Evolutionary conservation across 73 alveolate genomes (phyloP).

Genomic region (Blepharisma japonicum): DNA sequence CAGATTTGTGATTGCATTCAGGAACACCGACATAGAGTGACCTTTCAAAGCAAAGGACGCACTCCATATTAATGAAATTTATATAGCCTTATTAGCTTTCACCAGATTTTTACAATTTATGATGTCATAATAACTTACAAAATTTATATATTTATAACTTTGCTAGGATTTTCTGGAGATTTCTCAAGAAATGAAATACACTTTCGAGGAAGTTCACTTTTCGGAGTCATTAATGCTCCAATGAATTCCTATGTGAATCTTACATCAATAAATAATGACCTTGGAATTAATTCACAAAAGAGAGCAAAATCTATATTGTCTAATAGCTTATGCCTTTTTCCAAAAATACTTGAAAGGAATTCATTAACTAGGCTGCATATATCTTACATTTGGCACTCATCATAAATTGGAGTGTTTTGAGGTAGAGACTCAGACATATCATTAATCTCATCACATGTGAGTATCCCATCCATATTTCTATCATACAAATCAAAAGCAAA

Average conservation of each 20-base stretch:
- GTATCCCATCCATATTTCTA: slow-evolving; percentile 6
- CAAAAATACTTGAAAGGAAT: slow-evolving; percentile 22
- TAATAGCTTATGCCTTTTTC: slow-evolving; percentile 7
- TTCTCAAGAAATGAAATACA: too few relatives aligned
- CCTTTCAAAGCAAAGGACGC: slow-evolving; percentile 18
- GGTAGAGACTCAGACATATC: background rate
- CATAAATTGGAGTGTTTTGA: background rate
- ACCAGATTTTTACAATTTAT: too few relatives aligned
- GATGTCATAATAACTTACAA: too few relatives aligned
- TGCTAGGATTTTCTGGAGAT: too few relatives aligned
- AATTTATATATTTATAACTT: too few relatives aligned
- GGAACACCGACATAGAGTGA: background rate
- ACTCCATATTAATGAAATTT: background rate
- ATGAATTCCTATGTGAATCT: background rate
- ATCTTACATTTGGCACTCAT: slow-evolving; percentile 6
- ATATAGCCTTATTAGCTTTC: too few relatives aligned
- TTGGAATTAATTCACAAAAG: slow-evolving; percentile 19
- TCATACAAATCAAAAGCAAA: slow-evolving; percentile 21
- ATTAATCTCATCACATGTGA: slow-evolving; percentile 22
- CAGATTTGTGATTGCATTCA: background rate
- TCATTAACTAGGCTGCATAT: slow-evolving; percentile 4
- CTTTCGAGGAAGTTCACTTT: too few relatives aligned
- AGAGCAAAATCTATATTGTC: background rate
- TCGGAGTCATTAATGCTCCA: too few relatives aligned
- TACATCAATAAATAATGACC: slow-evolving; percentile 9